phyloP scores from a whole-genome alignment of 345 rosid species.

The Psidium guajava region DNA sequence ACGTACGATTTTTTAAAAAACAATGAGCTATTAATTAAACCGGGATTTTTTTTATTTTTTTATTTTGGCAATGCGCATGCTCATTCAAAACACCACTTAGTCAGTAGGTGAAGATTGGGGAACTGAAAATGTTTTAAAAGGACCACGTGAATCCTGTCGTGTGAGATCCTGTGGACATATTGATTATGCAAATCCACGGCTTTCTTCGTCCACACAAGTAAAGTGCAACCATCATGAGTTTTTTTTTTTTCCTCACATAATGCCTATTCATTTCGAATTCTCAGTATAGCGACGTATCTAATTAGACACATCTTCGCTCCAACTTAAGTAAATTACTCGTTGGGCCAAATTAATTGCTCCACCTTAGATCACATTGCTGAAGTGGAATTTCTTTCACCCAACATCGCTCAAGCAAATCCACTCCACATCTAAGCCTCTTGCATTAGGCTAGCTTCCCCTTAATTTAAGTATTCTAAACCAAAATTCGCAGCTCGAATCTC shows the following conservation, averaged over 20 bases:
- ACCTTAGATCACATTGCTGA: background rate
- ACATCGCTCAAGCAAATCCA: background rate
- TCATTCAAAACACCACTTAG: background rate
- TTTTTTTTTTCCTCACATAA: background rate
- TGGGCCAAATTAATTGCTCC: background rate
- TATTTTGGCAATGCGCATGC: background rate
- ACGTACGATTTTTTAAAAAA: background rate
- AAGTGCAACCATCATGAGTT: background rate
- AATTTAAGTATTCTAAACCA: background rate
- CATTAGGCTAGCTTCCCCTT: background rate
- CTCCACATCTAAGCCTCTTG: background rate
- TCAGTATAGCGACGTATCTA: background rate
- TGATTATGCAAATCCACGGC: background rate
- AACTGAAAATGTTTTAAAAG: background rate
- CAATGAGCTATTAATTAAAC: background rate
- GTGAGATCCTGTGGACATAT: background rate
- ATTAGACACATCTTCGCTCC: background rate
- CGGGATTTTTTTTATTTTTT: background rate
- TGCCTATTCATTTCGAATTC: background rate
- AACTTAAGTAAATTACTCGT: background rate
- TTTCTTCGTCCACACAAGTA: background rate
- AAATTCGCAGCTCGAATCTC: background rate
- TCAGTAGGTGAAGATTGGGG: background rate
- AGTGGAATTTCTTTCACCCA: background rate
- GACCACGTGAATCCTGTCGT: background rate